Conservation (phyloP, 164 flowering plant species). For the Umbellularia californica region DNA sequence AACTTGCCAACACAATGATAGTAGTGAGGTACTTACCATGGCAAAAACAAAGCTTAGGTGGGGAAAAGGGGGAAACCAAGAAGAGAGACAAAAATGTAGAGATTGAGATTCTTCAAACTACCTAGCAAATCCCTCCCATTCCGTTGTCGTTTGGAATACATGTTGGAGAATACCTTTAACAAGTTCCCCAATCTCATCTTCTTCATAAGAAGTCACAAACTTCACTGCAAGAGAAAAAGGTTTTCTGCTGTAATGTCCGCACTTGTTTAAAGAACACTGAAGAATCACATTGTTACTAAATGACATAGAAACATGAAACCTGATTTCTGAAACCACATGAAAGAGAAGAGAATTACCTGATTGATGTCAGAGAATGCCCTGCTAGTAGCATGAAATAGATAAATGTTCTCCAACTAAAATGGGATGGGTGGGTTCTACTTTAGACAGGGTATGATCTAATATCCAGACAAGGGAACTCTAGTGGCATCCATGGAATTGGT, state of each 20-base stretch:
- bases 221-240: slow-evolving; percentile 34
- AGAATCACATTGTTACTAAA: neutral
- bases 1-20: neutral
- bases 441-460: no score
- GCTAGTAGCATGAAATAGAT: no score
- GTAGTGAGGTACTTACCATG: neutral
- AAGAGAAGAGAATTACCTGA: neutral
- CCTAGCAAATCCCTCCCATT: slow-evolving; percentile 1
- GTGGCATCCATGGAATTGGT: no score
- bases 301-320: neutral
- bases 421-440: no score
- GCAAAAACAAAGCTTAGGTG: neutral
- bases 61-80: neutral
- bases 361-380: no score
- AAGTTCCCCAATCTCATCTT: slow-evolving; percentile 35
- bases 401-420: no score
- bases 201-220: slow-evolving; percentile 38
- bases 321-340: neutral
- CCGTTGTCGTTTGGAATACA: slow-evolving; percentile 14
- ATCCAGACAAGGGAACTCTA: no score
- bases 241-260: neutral
- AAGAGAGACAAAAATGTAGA: neutral
- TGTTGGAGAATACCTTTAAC: slow-evolving; percentile 43
- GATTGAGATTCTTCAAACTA: neutral
- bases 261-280: neutral